These are phyloP conservation scores for Apiotrichum gracile DNA, from an alignment of 1,284 basidiomycete species.

Conservation along the genomic window DNA sequence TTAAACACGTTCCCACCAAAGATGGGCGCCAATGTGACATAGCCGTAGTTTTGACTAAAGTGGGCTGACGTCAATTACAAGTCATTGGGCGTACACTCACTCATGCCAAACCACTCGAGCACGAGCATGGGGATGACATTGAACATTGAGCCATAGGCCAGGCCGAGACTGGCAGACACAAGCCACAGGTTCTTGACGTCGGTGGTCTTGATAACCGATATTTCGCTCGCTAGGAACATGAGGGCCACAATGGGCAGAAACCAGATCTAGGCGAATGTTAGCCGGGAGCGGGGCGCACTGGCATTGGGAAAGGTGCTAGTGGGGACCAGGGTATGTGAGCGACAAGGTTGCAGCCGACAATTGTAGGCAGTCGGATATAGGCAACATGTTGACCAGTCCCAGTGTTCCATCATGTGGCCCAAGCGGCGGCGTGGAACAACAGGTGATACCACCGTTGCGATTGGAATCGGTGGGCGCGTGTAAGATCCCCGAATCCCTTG, in stretches of 20 bases:
- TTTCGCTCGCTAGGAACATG: conserved; percentile 65
- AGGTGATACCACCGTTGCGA: too few relatives aligned
- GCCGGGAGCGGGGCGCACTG: neutral
- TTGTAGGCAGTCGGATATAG: too few relatives aligned
- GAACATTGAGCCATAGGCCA: conserved; percentile 73
- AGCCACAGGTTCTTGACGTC: conserved; percentile 64
- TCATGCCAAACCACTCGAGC: conserved; percentile 81
- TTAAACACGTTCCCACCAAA: conserved; percentile 80
- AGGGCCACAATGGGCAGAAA: conserved; percentile 62
- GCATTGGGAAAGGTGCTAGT: neutral
- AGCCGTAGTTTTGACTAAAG: conserved; percentile 75
- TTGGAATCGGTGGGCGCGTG: too few relatives aligned
- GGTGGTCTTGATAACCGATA: conserved; percentile 56
- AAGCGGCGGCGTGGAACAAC: too few relatives aligned
- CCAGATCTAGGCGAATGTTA: conserved; percentile 46
- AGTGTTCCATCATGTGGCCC: too few relatives aligned
- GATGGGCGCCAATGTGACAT: conserved; percentile 66
- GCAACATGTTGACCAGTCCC: too few relatives aligned
- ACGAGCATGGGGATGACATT: conserved; percentile 68
- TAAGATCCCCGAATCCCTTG: too few relatives aligned
- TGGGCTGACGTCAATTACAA: conserved; percentile 17
- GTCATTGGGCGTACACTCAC: conserved; percentile 45
- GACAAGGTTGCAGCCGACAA: too few relatives aligned
- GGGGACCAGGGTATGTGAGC: too few relatives aligned
- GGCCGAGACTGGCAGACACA: conserved; percentile 64